A percentile compares a stretch with the other conserved stretches of the same genome.
Conservation (phyloP, 2,329 filamentous ascomycete species). For the Sclerotinia borealis region DNA sequence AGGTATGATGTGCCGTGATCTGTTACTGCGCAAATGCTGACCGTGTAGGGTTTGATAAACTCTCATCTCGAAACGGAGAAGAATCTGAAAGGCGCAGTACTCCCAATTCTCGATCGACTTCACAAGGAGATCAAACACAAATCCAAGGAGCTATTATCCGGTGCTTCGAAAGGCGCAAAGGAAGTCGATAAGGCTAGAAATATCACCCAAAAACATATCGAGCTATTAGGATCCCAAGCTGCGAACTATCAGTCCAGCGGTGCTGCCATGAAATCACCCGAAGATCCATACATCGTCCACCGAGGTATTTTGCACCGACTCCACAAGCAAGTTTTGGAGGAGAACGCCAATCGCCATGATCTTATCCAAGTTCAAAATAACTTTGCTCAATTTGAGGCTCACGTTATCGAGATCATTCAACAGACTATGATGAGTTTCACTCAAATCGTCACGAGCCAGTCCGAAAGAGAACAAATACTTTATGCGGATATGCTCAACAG, state of each 20-base stretch:
- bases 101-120: slow-evolving; percentile 83
- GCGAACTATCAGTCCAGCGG: slow-evolving; percentile 72
- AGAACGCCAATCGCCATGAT: slow-evolving; percentile 94
- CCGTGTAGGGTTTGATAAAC: slow-evolving; percentile 67
- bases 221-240: slow-evolving; percentile 81
- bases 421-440: slow-evolving; percentile 77
- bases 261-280: slow-evolving; percentile 60
- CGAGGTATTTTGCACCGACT: slow-evolving; percentile 78
- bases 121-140: slow-evolving; percentile 98
- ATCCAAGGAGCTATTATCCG: slow-evolving; percentile 77
- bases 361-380: slow-evolving; percentile 86
- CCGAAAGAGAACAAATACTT: slow-evolving; percentile 72
- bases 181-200: slow-evolving; percentile 84
- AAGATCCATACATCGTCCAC: slow-evolving; percentile 85
- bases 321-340: slow-evolving; percentile 84
- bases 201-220: slow-evolving; percentile 89
- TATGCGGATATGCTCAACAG: slow-evolving; percentile 78
- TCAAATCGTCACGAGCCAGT: slow-evolving; percentile 71
- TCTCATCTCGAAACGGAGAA: slow-evolving; percentile 88
- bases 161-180: slow-evolving; percentile 79
- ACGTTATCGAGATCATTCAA: slow-evolving; percentile 78
- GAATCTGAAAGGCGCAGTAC: slow-evolving; percentile 76
- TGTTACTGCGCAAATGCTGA: slow-evolving; percentile 5
- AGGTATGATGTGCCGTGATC: slow-evolving; percentile 39
- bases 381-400: slow-evolving; percentile 80